Conservation (phyloP, 75 land plant species). For the Cupressus sempervirens region DNA sequence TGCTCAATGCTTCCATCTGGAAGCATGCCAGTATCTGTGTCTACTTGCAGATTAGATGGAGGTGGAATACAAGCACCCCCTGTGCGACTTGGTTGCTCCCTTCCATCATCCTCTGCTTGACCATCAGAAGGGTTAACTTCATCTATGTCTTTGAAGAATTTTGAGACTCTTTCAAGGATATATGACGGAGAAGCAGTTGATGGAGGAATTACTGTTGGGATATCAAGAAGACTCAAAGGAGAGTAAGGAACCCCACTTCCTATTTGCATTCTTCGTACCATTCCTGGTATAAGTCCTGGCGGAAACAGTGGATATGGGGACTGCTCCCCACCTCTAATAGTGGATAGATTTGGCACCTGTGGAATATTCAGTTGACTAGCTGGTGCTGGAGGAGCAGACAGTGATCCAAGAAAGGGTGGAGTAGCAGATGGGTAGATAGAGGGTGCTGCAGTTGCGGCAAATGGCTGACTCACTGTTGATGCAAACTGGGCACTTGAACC, state of each 20-base stretch:
- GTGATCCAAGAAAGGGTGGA: conserved; percentile 31
- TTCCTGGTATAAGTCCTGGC: conserved; percentile 98
- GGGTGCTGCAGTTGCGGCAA: conserved; percentile 25
- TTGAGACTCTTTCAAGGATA: conserved; percentile 78
- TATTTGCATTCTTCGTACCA: conserved; percentile 97
- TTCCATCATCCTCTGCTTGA: conserved; percentile 64
- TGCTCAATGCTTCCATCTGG: conserved; percentile 87
- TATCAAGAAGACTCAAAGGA: conserved; percentile 86
- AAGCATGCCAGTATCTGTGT: conserved; percentile 70
- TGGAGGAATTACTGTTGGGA: conserved; percentile 89
- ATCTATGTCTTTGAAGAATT: conserved; percentile 92
- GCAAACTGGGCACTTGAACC: conserved; percentile 18
- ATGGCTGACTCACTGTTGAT: conserved; percentile 24
- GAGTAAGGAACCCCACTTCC: conserved; percentile 99
- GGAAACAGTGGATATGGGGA: conserved; percentile 91
- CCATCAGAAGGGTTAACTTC: conserved; percentile 92
- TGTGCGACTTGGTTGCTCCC: conserved; percentile 55
- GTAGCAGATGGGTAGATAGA: conserved; percentile 24
- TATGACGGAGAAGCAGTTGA: conserved; percentile 65
- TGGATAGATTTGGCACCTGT: conserved; percentile 23
- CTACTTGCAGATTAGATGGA: conserved; percentile 60
- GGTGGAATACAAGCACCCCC: conserved; percentile 94
- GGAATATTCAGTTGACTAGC: conserved; percentile 29
- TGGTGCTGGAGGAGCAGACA: conserved; percentile 34
- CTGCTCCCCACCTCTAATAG: conserved; percentile 34